Evolutionary conservation across 2,329 filamentous ascomycete genomes (phyloP).

Genomic region (Grosmannia penicillata): DNA sequence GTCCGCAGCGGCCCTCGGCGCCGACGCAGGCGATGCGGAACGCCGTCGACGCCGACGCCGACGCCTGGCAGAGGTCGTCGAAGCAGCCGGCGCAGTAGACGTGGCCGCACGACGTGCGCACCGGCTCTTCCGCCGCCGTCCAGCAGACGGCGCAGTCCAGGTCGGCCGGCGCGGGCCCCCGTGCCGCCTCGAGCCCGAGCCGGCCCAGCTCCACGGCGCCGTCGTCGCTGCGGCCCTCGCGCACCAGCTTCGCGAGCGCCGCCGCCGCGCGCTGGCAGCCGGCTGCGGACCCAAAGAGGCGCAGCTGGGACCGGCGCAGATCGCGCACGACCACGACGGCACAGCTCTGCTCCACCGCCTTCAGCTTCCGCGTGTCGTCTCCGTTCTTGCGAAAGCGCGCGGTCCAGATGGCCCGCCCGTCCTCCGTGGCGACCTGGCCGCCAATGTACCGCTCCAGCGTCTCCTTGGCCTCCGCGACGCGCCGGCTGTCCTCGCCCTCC

Average conservation of each 20-base stretch:
- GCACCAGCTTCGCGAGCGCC: not conserved
- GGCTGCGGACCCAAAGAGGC: constrained; percentile 12
- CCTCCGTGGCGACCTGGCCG: no score
- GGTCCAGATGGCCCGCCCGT: constrained; percentile 18
- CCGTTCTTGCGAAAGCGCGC: constrained; percentile 13
- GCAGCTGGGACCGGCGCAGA: constrained; percentile 15
- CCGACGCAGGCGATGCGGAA: constrained; percentile 7
- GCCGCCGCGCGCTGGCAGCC: not conserved
- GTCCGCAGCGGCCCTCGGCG: constrained; percentile 11
- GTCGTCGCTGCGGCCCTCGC: not conserved
- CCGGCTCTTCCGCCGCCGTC: constrained; percentile 18
- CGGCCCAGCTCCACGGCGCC: not conserved
- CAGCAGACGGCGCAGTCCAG: constrained; percentile 23
- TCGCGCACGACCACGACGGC: constrained; percentile 17
- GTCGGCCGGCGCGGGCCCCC: not conserved
- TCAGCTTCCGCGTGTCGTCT: constrained; percentile 8
- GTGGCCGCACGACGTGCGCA: constrained; percentile 23
- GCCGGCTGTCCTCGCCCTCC: no score
- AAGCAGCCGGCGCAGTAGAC: constrained; percentile 28
- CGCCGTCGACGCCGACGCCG: not conserved
- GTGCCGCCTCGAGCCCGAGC: not conserved
- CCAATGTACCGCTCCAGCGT: no score
- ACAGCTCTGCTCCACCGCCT: constrained; percentile 10
- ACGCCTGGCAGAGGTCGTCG: constrained; percentile 15
- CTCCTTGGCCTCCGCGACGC: no score